Base-by-base conservation (phyloP, 1,284 basidiomycete genomes). In the Apiotrichum gamsii region DNA sequence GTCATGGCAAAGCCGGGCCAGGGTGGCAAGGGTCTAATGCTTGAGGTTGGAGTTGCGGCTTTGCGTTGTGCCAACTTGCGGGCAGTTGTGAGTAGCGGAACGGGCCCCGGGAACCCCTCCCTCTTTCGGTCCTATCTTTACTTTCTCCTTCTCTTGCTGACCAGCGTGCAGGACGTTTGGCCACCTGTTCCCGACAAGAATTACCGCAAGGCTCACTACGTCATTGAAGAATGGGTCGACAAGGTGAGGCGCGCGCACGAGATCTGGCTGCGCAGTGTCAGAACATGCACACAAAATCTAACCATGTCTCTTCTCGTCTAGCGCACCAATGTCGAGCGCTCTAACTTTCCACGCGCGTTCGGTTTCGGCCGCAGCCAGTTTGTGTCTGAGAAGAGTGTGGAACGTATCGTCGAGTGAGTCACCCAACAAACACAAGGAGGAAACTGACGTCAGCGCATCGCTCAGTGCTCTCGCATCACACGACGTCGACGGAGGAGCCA, bases 1-100 rank as follows among this genome's bases (percentile, higher is more conserved):
- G 60, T 61, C 43, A 54, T 49, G 39, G 50, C 51, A 3, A 61
- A 56, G 38, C 51, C 48, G 18, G 54, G 50, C 5, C 57, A 58
- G 20, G 61, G 54, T 19, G 63, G 61, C n/a, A 70, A 69, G 47
- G 58, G 80, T 76, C 50, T 80, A 77, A 43, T 80, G 76, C 59
- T 88, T 46, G 87, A 89, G 68, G 86, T 84, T 76, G 87, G 87
- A 1, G 84, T 87, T 66, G 84, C 87, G 31, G 84, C 84, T 6
- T 76, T 86, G 41, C 74, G 86, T 31, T 87, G 84, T 62, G 80
- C 80, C 2, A 82, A 85, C 71, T 72, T 90, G 39, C 77, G 84
- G 52, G 78, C 80, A 59, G 84, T 81, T 19, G 57, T 59, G 43
- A 59, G 70, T 64, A 6, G 8, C 25, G 25, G n/a, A n/a, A n/a